Evolutionary conservation across 1,139 yeast species (phyloP).

Genomic region (Magnusiomyces fungicola): DNA sequence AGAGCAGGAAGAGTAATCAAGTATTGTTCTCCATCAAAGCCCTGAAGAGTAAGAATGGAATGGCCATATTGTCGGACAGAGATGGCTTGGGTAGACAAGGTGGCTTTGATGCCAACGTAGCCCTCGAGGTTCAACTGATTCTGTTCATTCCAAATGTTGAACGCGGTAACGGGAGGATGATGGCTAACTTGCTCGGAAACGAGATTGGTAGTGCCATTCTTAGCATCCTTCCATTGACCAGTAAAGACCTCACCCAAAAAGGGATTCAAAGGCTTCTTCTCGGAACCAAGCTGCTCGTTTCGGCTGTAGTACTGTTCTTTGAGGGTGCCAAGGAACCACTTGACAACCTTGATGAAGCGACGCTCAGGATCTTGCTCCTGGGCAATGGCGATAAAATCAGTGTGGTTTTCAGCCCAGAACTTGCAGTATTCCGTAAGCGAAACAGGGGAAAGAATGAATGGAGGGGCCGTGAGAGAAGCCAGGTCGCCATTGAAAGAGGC

Average conservation of each 20-base stretch:
- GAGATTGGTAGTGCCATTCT: conserved; percentile 49
- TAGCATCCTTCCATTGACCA: conserved; percentile 59
- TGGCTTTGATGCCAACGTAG: conserved; percentile 80
- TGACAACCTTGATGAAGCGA: conserved; percentile 74
- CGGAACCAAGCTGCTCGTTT: conserved; percentile 83
- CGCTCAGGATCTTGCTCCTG: conserved; percentile 40
- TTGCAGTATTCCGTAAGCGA: conserved; percentile 87
- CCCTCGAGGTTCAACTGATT: conserved; percentile 70
- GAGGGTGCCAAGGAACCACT: conserved; percentile 86
- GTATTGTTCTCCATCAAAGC: conserved; percentile 56
- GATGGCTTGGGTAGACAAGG: conserved; percentile 68
- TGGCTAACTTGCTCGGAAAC: conserved; percentile 90
- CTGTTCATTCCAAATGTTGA: conserved; percentile 64
- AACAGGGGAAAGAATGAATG: conserved; percentile 89
- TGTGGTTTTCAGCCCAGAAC: conserved; percentile 78
- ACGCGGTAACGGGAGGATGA: conserved; percentile 94
- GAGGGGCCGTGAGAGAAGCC: conserved; percentile 93
- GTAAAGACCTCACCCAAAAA: conserved; percentile 88
- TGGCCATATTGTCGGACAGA: conserved; percentile 90
- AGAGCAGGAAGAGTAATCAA: conserved; percentile 89
- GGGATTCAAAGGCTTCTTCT: conserved; percentile 93
- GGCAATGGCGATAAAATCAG: conserved; percentile 65
- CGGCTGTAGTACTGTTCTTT: conserved; percentile 92
- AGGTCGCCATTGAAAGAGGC: conserved; percentile 93
- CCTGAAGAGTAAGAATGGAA: conserved; percentile 59